phyloP scores from a whole-genome alignment of 1,284 basidiomycete species.

The Vanrija sp. region DNA sequence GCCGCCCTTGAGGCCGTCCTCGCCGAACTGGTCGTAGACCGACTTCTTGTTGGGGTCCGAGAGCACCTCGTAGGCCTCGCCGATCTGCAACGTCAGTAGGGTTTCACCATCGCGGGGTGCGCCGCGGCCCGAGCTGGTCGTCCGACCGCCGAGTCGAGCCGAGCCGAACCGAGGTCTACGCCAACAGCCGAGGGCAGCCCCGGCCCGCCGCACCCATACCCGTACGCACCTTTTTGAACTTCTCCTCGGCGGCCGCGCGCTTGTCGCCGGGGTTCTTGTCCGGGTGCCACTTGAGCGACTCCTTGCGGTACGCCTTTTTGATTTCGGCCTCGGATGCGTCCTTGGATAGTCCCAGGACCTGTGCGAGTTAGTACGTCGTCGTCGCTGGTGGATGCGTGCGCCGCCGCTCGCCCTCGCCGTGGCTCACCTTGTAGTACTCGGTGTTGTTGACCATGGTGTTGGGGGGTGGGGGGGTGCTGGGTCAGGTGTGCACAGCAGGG shows the following conservation, averaged over 20 bases:
- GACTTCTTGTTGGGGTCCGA: conserved; percentile 84
- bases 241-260: conserved; percentile 71
- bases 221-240: conserved; percentile 79
- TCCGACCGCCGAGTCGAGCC: too few species aligned
- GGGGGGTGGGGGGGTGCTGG: background rate
- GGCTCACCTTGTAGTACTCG: conserved; percentile 42
- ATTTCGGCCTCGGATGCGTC: conserved; percentile 75
- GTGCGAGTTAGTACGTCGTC: conserved; percentile 4
- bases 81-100: conserved; percentile 56
- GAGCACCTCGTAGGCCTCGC: conserved; percentile 95
- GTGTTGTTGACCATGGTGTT: conserved; percentile 42
- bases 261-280: conserved; percentile 61
- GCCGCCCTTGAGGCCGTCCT: conserved; percentile 80
- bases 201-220: background rate
- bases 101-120: background rate
- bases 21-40: conserved; percentile 92
- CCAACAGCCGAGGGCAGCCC: background rate
- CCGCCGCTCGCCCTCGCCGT: background rate
- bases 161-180: too few species aligned
- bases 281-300: conserved; percentile 88
- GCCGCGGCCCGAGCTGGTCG: background rate
- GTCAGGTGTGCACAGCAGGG: background rate
- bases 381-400: background rate
- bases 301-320: conserved; percentile 56
- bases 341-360: conserved; percentile 63